Evolutionary conservation across 768 basidiomycete species (phyloP).

Genomic region (Coprinopsis marcescibilis): DNA sequence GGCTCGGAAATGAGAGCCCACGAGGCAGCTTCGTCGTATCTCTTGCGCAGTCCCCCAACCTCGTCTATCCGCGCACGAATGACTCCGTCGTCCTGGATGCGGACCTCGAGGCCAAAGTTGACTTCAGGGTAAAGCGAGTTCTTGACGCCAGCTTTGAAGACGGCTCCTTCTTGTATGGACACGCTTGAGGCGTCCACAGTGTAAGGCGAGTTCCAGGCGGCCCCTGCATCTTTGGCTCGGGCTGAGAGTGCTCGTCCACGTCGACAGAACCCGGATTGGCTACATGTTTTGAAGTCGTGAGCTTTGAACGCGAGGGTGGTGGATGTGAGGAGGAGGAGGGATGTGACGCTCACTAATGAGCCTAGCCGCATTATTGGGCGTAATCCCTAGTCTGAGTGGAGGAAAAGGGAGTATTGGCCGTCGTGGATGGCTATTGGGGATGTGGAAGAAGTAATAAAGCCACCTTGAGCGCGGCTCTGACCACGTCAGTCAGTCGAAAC

Average conservation of each 20-base stretch:
- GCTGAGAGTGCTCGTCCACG: slow-evolving; percentile 75
- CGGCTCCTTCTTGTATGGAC: slow-evolving; percentile 44
- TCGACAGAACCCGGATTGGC: slow-evolving; percentile 92
- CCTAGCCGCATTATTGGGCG: slow-evolving; percentile 8
- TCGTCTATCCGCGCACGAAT: slow-evolving; percentile 94
- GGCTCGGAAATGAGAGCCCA: slow-evolving; percentile 87
- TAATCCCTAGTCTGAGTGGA: slow-evolving; percentile 3
- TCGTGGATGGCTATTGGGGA: not conserved
- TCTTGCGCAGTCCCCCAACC: slow-evolving; percentile 65
- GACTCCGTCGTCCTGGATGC: slow-evolving; percentile 83
- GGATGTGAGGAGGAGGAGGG: slow-evolving; percentile 26
- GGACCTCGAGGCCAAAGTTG: slow-evolving; percentile 75
- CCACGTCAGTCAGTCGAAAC: slow-evolving; percentile 3
- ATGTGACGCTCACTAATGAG: slow-evolving; percentile 7
- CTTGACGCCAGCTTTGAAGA: slow-evolving; percentile 70
- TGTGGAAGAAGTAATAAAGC: not conserved
- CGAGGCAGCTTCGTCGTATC: slow-evolving; percentile 86
- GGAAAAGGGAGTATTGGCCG: too few relatives aligned
- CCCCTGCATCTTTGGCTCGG: slow-evolving; percentile 53
- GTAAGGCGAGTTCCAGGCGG: slow-evolving; percentile 84
- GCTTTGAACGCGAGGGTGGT: slow-evolving; percentile 58
- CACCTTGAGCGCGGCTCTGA: not conserved
- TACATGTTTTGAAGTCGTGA: slow-evolving; percentile 91
- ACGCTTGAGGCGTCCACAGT: slow-evolving; percentile 58
- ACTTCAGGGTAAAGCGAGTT: slow-evolving; percentile 81